These are phyloP conservation scores for Parasarocladium wereldwijsianum DNA, from an alignment of 2,329 filamentous ascomycete species.

Conservation along the genomic window DNA sequence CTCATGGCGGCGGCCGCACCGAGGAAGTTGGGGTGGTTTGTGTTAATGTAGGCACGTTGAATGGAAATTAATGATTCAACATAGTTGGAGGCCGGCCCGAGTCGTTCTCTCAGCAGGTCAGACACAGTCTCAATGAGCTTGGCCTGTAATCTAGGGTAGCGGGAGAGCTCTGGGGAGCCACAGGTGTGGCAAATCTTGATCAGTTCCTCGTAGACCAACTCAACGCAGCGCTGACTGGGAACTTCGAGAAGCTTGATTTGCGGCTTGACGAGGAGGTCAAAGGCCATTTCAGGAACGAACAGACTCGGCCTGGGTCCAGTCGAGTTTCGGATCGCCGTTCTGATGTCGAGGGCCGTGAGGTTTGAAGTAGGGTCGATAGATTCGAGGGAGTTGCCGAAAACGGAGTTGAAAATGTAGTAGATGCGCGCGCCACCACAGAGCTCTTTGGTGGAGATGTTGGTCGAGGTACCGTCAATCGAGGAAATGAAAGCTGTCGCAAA, in stretches of 20 bases:
- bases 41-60: constrained; percentile 97
- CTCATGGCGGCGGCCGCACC: constrained; percentile 96
- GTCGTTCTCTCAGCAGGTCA: constrained; percentile 78
- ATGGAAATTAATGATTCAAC: constrained; percentile 96
- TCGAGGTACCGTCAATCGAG: constrained; percentile 96
- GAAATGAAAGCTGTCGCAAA: constrained; percentile 97
- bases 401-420: constrained; percentile 98
- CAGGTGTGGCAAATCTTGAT: constrained; percentile 99
- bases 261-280: constrained; percentile 92
- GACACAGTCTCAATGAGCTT: constrained; percentile 98
- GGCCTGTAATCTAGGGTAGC: constrained; percentile 84
- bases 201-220: constrained; percentile 94
- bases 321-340: constrained; percentile 94
- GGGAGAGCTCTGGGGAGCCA: constrained; percentile 81
- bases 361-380: constrained; percentile 94
- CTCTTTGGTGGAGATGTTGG: constrained; percentile 97
- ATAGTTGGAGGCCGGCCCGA: constrained; percentile 79
- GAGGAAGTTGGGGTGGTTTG: constrained; percentile 96
- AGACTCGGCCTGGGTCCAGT: constrained; percentile 89
- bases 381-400: constrained; percentile 92
- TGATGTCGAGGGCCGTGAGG: constrained; percentile 83
- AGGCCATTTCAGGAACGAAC: constrained; percentile 94
- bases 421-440: constrained; percentile 88
- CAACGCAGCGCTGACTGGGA: constrained; percentile 89
- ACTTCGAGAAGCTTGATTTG: constrained; percentile 96